These are phyloP conservation scores for Malassezia sp. DNA, from an alignment of 1,284 basidiomycete species.

Conservation along the genomic window DNA sequence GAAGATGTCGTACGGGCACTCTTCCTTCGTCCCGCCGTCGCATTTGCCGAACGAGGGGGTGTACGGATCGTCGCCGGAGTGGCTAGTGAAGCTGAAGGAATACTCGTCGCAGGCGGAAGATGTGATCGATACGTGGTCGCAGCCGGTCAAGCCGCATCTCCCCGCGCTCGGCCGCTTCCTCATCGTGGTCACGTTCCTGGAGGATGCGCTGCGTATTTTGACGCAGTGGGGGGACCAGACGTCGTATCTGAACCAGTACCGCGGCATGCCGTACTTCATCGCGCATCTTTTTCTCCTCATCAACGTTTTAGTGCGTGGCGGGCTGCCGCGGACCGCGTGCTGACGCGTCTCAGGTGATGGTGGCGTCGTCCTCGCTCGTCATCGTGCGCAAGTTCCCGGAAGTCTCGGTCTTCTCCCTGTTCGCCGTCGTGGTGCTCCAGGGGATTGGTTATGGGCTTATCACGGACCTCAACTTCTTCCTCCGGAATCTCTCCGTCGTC, in stretches of 20 bases:
- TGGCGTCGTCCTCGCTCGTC: constrained; percentile 71
- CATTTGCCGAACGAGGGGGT: constrained; percentile 4
- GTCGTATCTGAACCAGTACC: constrained; percentile 57
- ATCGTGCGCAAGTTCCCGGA: constrained; percentile 80
- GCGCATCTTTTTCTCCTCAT: constrained; percentile 81
- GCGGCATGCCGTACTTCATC: constrained; percentile 85
- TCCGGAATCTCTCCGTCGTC: constrained; percentile 82
- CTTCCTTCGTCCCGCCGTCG: constrained; percentile 13
- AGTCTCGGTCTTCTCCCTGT: constrained; percentile 74
- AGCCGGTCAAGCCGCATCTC: constrained; percentile 86
- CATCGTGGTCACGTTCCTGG: constrained; percentile 95
- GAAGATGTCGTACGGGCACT: constrained; percentile 14
- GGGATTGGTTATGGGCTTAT: constrained; percentile 85
- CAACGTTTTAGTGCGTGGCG: constrained; percentile 72
- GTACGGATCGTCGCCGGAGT: constrained; percentile 28
- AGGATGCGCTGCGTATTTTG: constrained; percentile 84
- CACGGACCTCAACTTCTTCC: constrained; percentile 98
- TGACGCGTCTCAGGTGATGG: constrained; percentile 53
- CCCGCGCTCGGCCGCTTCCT: constrained; percentile 90
- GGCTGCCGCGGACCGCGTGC: background rate
- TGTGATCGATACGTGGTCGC: constrained; percentile 77
- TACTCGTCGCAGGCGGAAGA: constrained; percentile 71
- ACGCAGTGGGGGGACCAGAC: constrained; percentile 94
- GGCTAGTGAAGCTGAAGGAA: constrained; percentile 68
- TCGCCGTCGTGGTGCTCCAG: constrained; percentile 84